Conservation (phyloP, 805 yeast species). For the Schizosaccharomyces japonicus region DNA sequence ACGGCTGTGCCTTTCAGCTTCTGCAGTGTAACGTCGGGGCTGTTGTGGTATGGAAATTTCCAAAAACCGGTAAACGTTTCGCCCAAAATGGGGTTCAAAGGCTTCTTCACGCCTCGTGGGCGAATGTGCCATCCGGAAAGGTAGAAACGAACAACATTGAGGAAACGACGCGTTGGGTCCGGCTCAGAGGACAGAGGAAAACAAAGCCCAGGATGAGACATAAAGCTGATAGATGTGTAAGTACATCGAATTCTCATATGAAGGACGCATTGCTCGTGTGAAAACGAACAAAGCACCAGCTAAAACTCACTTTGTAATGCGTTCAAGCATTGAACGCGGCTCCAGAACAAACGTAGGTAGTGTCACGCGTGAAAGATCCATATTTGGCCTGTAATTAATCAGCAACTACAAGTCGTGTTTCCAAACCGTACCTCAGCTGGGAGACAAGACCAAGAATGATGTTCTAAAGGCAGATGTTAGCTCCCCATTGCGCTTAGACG, state of each 20-base stretch:
- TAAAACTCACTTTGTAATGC: constrained; percentile 64
- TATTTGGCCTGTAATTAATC: constrained; percentile 39
- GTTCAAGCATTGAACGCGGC: constrained; percentile 84
- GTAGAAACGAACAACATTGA: constrained; percentile 32
- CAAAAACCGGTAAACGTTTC: constrained; percentile 80
- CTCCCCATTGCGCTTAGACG: not conserved
- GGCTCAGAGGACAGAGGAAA: constrained; percentile 37
- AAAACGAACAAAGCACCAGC: not conserved
- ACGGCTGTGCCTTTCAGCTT: constrained; percentile 28
- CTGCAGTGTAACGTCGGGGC: not conserved
- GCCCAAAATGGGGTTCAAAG: constrained; percentile 82
- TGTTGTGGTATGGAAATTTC: constrained; percentile 47
- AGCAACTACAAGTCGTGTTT: not conserved
- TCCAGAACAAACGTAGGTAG: constrained; percentile 87
- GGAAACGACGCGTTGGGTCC: constrained; percentile 45
- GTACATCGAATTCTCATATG: not conserved
- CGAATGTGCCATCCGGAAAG: constrained; percentile 88
- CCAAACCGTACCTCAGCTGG: not conserved
- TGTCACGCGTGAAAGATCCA: constrained; percentile 72
- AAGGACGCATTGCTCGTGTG: not conserved
- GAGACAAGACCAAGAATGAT: not conserved
- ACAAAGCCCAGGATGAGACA: constrained; percentile 49
- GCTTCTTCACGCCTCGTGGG: constrained; percentile 66
- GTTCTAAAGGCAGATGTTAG: not conserved
- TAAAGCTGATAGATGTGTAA: not conserved